phyloP scores from a whole-genome alignment of 2,329 filamentous ascomycete species.

The Tricladium varicosporioides region DNA sequence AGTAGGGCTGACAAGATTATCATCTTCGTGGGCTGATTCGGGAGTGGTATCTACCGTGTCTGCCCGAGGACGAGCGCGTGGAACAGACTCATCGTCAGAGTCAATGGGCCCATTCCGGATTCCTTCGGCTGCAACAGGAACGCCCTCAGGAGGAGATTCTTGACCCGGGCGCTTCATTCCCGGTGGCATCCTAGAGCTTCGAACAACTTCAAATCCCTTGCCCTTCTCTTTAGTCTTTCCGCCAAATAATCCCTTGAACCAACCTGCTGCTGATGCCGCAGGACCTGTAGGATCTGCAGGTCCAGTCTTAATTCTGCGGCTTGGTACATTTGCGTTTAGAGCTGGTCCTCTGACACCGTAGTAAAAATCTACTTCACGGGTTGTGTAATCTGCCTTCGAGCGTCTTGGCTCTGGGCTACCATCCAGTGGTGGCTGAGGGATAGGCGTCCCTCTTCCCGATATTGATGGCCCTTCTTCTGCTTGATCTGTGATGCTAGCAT shows the following conservation, averaged over 20 bases:
- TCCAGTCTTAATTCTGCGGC: conserved; percentile 85
- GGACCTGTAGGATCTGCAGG: conserved; percentile 93
- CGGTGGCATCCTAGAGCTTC: conserved; percentile 82
- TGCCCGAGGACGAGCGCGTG: conserved; percentile 32
- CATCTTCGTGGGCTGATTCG: conserved; percentile 21
- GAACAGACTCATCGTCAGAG: conserved; percentile 57
- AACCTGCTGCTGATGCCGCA: conserved; percentile 83
- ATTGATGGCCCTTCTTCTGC: conserved; percentile 40
- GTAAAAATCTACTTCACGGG: conserved; percentile 94
- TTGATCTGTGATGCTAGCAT: conserved; percentile 38
- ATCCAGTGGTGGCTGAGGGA: conserved; percentile 38
- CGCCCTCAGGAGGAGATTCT: conserved; percentile 65
- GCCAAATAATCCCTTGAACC: conserved; percentile 77
- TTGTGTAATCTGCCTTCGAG: conserved; percentile 76
- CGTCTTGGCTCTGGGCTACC: conserved; percentile 26
- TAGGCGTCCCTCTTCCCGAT: conserved; percentile 46
- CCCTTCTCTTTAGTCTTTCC: conserved; percentile 91
- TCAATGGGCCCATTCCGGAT: conserved; percentile 56
- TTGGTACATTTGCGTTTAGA: conserved; percentile 75
- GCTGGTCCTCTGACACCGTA: conserved; percentile 90
- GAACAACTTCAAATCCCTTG: conserved; percentile 95
- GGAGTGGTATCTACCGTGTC: conserved; percentile 17
- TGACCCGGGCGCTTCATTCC: conserved; percentile 65
- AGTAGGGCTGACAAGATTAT: conserved; percentile 28
- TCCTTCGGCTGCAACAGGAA: conserved; percentile 52